These are phyloP conservation scores for Vigna radiata DNA, from an alignment of 306 rosid genomes.

Conservation along the genomic window DNA sequence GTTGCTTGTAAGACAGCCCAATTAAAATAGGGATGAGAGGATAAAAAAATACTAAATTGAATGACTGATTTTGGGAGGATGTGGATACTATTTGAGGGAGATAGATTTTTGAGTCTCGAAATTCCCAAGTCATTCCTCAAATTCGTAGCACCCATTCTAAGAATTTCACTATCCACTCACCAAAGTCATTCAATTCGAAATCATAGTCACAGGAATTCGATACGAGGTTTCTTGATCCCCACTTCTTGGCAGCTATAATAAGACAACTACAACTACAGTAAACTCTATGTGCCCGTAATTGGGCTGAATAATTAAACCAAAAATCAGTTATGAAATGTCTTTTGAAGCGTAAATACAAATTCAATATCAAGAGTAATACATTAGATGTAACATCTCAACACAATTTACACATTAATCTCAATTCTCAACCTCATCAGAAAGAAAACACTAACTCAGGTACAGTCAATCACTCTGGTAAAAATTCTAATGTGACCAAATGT, in stretches of 20 bases:
- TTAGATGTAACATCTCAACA: constrained; percentile 37
- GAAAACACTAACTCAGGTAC: not conserved
- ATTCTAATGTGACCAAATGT: constrained; percentile 33
- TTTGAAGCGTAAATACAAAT: constrained; percentile 38
- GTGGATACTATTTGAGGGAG: not conserved
- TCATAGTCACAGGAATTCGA: not conserved
- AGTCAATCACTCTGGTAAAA: constrained; percentile 17
- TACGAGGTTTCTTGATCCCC: not conserved
- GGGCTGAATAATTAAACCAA: constrained; percentile 17
- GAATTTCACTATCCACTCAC: not conserved
- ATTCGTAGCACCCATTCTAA: not conserved
- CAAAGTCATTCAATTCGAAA: too few species aligned
- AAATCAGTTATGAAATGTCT: constrained; percentile 19
- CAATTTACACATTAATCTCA: constrained; percentile 52
- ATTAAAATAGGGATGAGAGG: too few species aligned
- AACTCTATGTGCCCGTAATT: not conserved
- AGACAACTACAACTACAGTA: not conserved
- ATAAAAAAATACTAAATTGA: too few species aligned
- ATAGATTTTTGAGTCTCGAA: not conserved
- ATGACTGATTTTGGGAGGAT: not conserved
- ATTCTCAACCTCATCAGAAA: constrained; percentile 42
- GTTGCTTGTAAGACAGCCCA: too few species aligned
- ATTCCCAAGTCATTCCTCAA: not conserved
- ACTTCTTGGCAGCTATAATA: constrained; percentile 1
- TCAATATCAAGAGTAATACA: constrained; percentile 27